Base-by-base conservation (phyloP, 2,329 filamentous ascomycete genomes). In the Hansfordia pulvinata region DNA sequence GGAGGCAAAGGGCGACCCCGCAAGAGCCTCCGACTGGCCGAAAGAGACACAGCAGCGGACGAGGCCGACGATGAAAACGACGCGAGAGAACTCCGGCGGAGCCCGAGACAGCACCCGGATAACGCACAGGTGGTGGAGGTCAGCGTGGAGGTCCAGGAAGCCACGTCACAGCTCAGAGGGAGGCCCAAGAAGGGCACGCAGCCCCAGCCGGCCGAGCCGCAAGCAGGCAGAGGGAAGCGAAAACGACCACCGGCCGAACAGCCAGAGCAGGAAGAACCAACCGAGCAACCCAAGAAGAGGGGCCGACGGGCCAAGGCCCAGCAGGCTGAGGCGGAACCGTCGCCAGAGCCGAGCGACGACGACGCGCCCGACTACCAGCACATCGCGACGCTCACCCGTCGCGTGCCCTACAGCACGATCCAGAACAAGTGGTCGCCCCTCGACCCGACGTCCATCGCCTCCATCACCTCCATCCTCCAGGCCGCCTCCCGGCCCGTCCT, bases 371-470 rank as follows among this genome's bases (percentile, higher is more conserved):
- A 56, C 34, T 71, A 65, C 43, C 58, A 60, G 23, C 62, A 69
- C 37, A 50, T 76, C 25, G 54, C 58, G 6, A 49, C 66, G 10
- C 56, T 56, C 17, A 62, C 56, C 9, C 62, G 60, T 19, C 57
- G 56, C 21, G 56, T 83, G 22, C 67, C 72, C n/a, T 67, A 64
- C 33, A 62, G 66, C 16, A 66, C 62, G 19, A 78, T 92, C 31
- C 64, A 78, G 21, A 54, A 74, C 21, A 81, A 77, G 43, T 84
- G 77, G 77, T 54, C 59, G 3, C 57, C 67, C 5, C 58, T 81
- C 5, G 58, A 68, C 4, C 45, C 53, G 6, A 49, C 58, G 14
- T 68, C 74, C 21, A 50, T 78, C 29, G 53, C 62, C 6, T 62
- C 63, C 27, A 59, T 76, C n/a, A 53, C 58, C 11, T 46, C 55